These are phyloP conservation scores for Gossypium schwendimanii DNA, from an alignment of 441 rosid genomes.

Conservation along the genomic window DNA sequence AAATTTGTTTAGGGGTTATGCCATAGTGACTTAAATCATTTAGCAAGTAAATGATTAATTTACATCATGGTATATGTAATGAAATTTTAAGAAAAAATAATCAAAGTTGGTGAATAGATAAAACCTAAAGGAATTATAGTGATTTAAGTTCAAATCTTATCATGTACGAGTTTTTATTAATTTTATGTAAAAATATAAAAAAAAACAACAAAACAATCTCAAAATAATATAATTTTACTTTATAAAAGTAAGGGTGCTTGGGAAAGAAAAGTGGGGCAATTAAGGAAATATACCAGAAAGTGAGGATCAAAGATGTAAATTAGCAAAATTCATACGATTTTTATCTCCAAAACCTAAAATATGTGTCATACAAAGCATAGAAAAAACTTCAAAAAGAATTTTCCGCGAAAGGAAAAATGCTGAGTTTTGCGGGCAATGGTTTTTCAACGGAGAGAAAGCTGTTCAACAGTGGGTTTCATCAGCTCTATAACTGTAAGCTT, in stretches of 20 bases:
- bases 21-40: no score
- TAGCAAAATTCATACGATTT: not conserved
- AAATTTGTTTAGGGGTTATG: no score
- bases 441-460: slow-evolving; percentile 30
- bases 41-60: no score
- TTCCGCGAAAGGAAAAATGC: not conserved
- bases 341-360: not conserved
- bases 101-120: no score
- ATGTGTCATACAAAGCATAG: not conserved
- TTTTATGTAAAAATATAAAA: no score
- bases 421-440: slow-evolving; percentile 10
- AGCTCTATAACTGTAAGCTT: slow-evolving; percentile 27
- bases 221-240: not conserved
- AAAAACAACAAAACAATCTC: not conserved
- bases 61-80: no score
- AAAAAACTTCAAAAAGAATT: no score
- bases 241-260: not conserved
- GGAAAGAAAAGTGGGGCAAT: not conserved
- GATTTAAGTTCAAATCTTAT: no score
- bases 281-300: slow-evolving; percentile 1
- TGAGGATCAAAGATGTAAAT: slow-evolving; percentile 12
- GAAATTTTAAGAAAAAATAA: no score
- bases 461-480: slow-evolving; percentile 19
- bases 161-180: no score
- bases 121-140: no score